Conservation (phyloP, 2,329 filamentous ascomycete species). For the Colletotrichum euphorbiae region DNA sequence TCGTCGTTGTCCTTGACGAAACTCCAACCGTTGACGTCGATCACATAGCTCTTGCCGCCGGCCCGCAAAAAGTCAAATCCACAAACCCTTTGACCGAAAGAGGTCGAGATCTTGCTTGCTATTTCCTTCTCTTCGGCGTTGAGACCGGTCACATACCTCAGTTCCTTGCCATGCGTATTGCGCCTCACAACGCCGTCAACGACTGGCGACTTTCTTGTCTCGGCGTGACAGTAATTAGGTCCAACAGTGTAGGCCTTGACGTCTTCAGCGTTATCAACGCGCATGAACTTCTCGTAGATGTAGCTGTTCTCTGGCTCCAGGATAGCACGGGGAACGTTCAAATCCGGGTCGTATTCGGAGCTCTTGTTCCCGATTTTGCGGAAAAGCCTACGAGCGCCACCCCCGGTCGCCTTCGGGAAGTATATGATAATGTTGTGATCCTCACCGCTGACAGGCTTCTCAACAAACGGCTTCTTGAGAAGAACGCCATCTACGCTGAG, state of each 20-base stretch:
- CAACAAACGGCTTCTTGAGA: conserved; percentile 94
- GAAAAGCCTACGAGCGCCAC: conserved; percentile 91
- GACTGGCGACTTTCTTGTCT: conserved; percentile 96
- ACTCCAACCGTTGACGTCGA: conserved; percentile 99
- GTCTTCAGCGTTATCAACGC: conserved; percentile 96
- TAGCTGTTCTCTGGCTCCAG: conserved; percentile 86
- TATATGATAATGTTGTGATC: conserved; percentile 99
- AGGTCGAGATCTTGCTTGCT: conserved; percentile 88
- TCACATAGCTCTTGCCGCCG: conserved; percentile 92
- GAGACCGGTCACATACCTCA: conserved; percentile 92
- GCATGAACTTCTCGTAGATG: conserved; percentile 96
- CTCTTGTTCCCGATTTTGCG: conserved; percentile 99
- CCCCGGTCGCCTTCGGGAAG: conserved; percentile 87
- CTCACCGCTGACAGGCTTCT: conserved; percentile 98
- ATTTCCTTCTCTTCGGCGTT: conserved; percentile 84
- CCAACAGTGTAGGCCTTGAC: conserved; percentile 99
- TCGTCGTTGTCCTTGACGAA: conserved; percentile 99
- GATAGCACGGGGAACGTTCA: conserved; percentile 82
- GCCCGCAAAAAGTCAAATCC: conserved; percentile 94
- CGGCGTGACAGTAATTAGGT: conserved; percentile 91
- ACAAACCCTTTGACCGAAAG: conserved; percentile 95
- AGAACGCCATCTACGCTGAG: conserved; percentile 86
- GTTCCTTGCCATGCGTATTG: conserved; percentile 97
- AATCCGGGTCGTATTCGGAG: conserved; percentile 87
- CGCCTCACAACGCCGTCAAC: conserved; percentile 95